Evolutionary conservation across 2,329 filamentous ascomycete species (phyloP).

Genomic region (Monilinia aucupariae): DNA sequence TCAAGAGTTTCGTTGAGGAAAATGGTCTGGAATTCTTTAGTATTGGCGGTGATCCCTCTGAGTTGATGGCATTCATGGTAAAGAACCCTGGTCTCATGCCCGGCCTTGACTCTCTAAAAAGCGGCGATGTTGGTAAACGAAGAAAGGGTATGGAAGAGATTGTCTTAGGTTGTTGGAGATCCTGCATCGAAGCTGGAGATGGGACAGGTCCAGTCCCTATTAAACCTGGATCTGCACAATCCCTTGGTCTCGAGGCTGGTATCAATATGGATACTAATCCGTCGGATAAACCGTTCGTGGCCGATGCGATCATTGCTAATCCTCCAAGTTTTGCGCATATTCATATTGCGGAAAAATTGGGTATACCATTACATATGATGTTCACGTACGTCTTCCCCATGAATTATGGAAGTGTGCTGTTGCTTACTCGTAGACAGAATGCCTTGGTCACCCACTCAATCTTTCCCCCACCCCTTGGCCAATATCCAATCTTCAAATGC

Average conservation of each 20-base stretch:
- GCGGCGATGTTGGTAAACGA: constrained; percentile 69
- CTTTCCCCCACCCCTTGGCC: constrained; percentile 65
- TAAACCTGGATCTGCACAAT: constrained; percentile 26
- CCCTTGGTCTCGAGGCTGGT: constrained; percentile 29
- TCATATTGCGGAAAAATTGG: constrained; percentile 69
- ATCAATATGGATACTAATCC: constrained; percentile 35
- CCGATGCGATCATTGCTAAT: constrained; percentile 75
- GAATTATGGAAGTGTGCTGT: neutral
- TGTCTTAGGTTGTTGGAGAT: constrained; percentile 79
- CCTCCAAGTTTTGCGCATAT: constrained; percentile 73
- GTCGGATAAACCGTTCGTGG: constrained; percentile 61
- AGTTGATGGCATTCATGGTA: constrained; percentile 86
- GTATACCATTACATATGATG: constrained; percentile 76
- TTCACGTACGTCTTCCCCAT: constrained; percentile 61
- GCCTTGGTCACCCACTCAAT: constrained; percentile 66
- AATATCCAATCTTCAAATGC: constrained; percentile 61
- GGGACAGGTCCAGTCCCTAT: constrained; percentile 39
- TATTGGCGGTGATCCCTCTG: constrained; percentile 69
- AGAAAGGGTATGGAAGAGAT: constrained; percentile 72
- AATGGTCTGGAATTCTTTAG: constrained; percentile 70
- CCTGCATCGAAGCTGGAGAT: constrained; percentile 74
- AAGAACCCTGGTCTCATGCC: constrained; percentile 85
- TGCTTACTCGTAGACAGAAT: constrained; percentile 39
- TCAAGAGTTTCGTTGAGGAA: constrained; percentile 62
- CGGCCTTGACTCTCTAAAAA: constrained; percentile 68